Conservation (phyloP, 768 basidiomycete genomes). For the Psilocybe azurescens region DNA sequence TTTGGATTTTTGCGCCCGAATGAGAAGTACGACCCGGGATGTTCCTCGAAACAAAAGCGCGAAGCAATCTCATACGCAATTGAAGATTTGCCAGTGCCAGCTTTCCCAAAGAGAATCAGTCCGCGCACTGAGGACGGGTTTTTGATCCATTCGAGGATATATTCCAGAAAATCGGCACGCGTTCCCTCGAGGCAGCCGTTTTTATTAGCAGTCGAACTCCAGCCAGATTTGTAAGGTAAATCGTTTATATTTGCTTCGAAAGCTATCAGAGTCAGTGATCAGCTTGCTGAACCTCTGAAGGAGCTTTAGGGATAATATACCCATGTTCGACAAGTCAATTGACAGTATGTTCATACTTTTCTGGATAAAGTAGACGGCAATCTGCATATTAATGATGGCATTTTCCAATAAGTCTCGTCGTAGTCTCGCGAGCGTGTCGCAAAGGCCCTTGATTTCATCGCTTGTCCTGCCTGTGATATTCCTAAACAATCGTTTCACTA, state of each 20-base stretch:
- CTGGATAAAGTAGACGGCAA: not conserved
- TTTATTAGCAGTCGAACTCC: not conserved
- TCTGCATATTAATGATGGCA: not conserved
- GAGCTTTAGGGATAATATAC: not conserved
- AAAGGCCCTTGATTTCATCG: not conserved
- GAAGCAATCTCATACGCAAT: slow-evolving; percentile 1
- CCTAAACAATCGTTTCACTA: not conserved
- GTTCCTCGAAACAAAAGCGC: not conserved
- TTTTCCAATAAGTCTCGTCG: not conserved
- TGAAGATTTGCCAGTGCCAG: slow-evolving; percentile 9
- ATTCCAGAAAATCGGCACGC: slow-evolving; percentile 1
- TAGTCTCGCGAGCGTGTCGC: not conserved
- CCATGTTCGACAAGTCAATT: not conserved
- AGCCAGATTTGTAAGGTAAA: slow-evolving; percentile 1
- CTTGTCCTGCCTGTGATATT: not conserved
- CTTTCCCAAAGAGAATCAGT: slow-evolving; percentile 5
- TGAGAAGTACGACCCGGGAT: not conserved
- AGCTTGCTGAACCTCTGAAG: not conserved
- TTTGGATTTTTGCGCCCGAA: not conserved
- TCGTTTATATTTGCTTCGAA: slow-evolving; percentile 2
- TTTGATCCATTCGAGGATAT: slow-evolving; percentile 6
- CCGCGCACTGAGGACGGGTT: not conserved
- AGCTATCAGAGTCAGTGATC: not conserved
- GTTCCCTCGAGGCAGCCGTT: slow-evolving; percentile 2
- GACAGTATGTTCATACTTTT: not conserved